Conservation (phyloP, 495 filamentous ascomycete species). For the Sporormia fimetaria region DNA sequence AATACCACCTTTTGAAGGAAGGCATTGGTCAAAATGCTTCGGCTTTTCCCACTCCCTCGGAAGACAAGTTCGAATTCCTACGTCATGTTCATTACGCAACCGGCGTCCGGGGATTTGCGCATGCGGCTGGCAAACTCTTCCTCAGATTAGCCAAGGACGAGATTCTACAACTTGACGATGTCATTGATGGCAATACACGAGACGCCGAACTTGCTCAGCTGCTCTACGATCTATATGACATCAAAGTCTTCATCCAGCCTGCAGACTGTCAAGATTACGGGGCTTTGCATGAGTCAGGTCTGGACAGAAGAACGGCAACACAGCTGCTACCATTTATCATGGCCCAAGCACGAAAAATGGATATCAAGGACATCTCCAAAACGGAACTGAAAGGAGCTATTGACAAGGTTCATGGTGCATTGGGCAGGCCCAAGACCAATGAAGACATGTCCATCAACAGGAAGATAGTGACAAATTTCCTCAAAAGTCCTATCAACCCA, state of each 20-base stretch:
- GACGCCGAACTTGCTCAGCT: conserved; percentile 69
- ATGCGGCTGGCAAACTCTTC: conserved; percentile 71
- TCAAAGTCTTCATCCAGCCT: conserved; percentile 62
- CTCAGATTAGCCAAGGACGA: conserved; percentile 82
- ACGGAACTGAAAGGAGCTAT: conserved; percentile 78
- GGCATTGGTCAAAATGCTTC: conserved; percentile 55
- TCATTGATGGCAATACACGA: conserved; percentile 31
- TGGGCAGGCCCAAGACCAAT: conserved; percentile 53
- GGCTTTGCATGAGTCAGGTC: conserved; percentile 57
- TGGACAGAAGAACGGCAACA: conserved; percentile 65
- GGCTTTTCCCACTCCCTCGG: conserved; percentile 49
- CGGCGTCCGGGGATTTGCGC: conserved; percentile 79
- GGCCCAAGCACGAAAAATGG: conserved; percentile 65
- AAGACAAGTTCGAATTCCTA: conserved; percentile 62
- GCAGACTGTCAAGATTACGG: conserved; percentile 62
- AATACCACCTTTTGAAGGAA: conserved; percentile 64
- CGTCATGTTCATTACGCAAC: conserved; percentile 70
- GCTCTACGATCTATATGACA: conserved; percentile 76
- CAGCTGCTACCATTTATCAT: conserved; percentile 74
- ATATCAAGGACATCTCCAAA: conserved; percentile 83
- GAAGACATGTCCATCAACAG: conserved; percentile 62
- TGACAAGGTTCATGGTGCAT: conserved; percentile 74
- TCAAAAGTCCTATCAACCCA: conserved; percentile 73
- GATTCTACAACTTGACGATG: conserved; percentile 31
- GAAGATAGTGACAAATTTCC: conserved; percentile 59